Conservation (phyloP, 2,329 filamentous ascomycete genomes). For the Trichoderma sp. region DNA sequence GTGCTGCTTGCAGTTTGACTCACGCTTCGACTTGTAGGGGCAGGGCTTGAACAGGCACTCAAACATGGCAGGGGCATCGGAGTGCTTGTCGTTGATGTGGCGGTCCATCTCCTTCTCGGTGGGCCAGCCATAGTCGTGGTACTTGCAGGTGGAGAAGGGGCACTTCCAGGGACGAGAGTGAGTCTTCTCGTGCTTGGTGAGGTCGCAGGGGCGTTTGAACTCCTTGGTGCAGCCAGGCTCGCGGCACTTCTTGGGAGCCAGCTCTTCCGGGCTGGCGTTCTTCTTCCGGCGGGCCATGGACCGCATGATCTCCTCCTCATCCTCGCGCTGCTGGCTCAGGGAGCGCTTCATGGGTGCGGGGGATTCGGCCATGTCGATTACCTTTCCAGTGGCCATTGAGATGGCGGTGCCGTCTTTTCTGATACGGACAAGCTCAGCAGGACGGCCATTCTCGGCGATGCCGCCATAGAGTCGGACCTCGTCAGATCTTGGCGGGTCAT, state of each 20-base stretch:
- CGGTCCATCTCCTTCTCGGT: constrained; percentile 97
- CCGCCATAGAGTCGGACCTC: constrained; percentile 81
- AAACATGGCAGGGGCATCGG: constrained; percentile 74
- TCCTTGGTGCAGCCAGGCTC: constrained; percentile 80
- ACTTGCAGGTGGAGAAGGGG: constrained; percentile 78
- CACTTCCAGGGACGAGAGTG: constrained; percentile 98
- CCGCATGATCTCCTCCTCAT: constrained; percentile 80
- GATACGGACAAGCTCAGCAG: constrained; percentile 80
- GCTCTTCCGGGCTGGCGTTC: constrained; percentile 82
- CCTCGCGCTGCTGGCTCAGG: constrained; percentile 68
- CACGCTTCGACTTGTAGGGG: constrained; percentile 91
- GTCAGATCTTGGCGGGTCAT: constrained; percentile 50
- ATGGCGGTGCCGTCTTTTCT: constrained; percentile 78
- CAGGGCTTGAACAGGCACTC: constrained; percentile 82
- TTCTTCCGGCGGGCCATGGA: constrained; percentile 97
- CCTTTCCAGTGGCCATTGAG: constrained; percentile 71
- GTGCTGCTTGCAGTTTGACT: constrained; percentile 97
- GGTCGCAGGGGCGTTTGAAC: constrained; percentile 95
- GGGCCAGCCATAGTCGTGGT: constrained; percentile 86
- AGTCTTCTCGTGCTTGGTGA: constrained; percentile 98
- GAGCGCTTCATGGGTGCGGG: constrained; percentile 64
- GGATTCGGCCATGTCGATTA: constrained; percentile 57
- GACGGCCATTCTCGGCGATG: constrained; percentile 76
- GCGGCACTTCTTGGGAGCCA: constrained; percentile 75
- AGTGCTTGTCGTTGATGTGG: constrained; percentile 96